Percentiles rank a stretch among this genome's conserved stretches.
These are phyloP conservation scores for Calonectria pseudoturangicola DNA, from an alignment of 2,329 filamentous ascomycete genomes.

Conservation along the genomic window DNA sequence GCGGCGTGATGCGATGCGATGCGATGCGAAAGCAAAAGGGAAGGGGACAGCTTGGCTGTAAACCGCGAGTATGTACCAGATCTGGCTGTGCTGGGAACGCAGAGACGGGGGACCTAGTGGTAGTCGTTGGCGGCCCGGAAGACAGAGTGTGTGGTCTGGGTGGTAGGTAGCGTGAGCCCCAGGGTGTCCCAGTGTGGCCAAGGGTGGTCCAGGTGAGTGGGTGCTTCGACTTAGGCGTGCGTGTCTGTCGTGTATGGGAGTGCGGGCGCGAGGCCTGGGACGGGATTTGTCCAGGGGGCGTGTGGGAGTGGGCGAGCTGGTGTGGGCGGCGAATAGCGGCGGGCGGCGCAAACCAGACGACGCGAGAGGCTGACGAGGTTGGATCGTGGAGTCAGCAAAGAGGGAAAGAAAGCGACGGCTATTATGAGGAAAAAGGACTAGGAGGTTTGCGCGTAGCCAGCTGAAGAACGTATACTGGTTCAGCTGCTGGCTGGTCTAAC, in stretches of 20 bases:
- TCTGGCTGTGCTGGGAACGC: conserved; percentile 40
- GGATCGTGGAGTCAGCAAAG: conserved; percentile 5
- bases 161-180: conserved; percentile 15
- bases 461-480: background rate
- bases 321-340: conserved; percentile 32
- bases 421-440: background rate
- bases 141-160: conserved; percentile 23
- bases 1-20: conserved; percentile 41
- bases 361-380: conserved; percentile 29
- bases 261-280: conserved; percentile 24
- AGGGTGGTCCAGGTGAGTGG: conserved; percentile 21
- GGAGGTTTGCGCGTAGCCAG: background rate
- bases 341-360: conserved; percentile 24
- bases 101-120: conserved; percentile 46
- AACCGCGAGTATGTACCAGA: conserved; percentile 28
- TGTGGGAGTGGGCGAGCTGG: conserved; percentile 11
- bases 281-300: conserved; percentile 23
- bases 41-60: conserved; percentile 56
- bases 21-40: conserved; percentile 48
- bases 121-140: conserved; percentile 38
- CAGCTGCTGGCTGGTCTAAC: background rate
- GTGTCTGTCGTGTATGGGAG: conserved; percentile 22
- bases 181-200: conserved; percentile 26
- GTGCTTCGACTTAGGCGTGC: conserved; percentile 5
- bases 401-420: background rate